These are phyloP conservation scores for Dryadomyces quercus-mongolicae DNA, from an alignment of 2,329 filamentous ascomycete species.

Conservation along the genomic window DNA sequence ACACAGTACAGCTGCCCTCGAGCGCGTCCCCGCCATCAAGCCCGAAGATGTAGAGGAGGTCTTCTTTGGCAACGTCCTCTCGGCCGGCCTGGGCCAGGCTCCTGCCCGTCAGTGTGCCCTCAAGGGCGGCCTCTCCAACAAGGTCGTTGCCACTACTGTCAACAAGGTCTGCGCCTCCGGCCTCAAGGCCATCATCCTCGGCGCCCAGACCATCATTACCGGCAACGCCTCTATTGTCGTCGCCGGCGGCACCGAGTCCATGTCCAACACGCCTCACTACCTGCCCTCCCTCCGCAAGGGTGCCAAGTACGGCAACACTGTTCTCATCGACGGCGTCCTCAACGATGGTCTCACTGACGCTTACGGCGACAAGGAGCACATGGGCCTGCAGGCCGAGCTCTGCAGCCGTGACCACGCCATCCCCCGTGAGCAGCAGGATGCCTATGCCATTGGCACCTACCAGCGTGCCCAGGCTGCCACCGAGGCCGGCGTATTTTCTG, in stretches of 20 bases:
- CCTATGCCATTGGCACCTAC: slow-evolving; percentile 91
- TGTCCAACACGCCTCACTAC: slow-evolving; percentile 97
- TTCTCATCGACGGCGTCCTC: slow-evolving; percentile 78
- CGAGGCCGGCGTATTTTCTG: slow-evolving; percentile 66
- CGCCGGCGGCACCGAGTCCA: slow-evolving; percentile 91
- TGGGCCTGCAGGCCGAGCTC: slow-evolving; percentile 88
- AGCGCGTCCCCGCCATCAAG: slow-evolving; percentile 77
- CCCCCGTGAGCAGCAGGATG: slow-evolving; percentile 76
- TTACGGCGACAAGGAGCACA: slow-evolving; percentile 85
- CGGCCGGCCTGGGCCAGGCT: slow-evolving; percentile 91
- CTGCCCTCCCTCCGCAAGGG: slow-evolving; percentile 76
- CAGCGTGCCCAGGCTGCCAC: slow-evolving; percentile 83
- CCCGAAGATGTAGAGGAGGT: slow-evolving; percentile 87
- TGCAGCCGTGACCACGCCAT: slow-evolving; percentile 77
- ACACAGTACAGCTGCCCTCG: slow-evolving; percentile 51
- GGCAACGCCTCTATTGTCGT: slow-evolving; percentile 89
- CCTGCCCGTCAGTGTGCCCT: slow-evolving; percentile 91
- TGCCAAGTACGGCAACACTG: slow-evolving; percentile 88
- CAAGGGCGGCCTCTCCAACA: slow-evolving; percentile 70
- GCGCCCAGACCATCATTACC: slow-evolving; percentile 93
- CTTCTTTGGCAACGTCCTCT: slow-evolving; percentile 96
- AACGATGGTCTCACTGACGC: slow-evolving; percentile 92
- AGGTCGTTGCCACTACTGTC: slow-evolving; percentile 77
- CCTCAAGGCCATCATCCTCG: slow-evolving; percentile 88
- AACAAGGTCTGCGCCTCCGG: slow-evolving; percentile 99